A percentile compares a stretch with the other conserved stretches of the same genome.
Evolutionary conservation across 805 yeast species (phyloP).

Genomic region (Kluyveromyces dobzhanskii): DNA sequence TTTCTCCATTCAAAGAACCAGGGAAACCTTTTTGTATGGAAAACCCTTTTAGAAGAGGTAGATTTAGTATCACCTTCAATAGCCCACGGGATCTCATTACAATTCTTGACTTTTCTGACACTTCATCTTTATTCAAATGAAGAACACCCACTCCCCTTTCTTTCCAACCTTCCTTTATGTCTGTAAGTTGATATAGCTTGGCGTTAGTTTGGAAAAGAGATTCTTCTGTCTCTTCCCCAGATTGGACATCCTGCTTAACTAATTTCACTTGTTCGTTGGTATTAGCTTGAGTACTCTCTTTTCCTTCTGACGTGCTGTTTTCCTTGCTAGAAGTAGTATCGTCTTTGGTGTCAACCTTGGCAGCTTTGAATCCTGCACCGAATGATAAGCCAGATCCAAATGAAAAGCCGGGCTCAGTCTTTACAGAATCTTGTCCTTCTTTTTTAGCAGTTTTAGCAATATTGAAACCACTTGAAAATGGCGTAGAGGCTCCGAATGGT

Average conservation of each 20-base stretch:
- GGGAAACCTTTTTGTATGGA: conserved; percentile 73
- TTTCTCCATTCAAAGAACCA: conserved; percentile 75
- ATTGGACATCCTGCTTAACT: conserved; percentile 49
- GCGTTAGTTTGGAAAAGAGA: conserved; percentile 63
- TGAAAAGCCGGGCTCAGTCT: conserved; percentile 21
- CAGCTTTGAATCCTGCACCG: conserved; percentile 29
- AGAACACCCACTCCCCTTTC: conserved; percentile 87
- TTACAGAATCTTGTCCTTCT: conserved; percentile 2
- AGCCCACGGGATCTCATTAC: conserved; percentile 90
- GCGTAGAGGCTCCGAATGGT: conserved; percentile 36
- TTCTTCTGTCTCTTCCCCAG: conserved; percentile 88
- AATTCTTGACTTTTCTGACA: conserved; percentile 46
- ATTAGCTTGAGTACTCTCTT: conserved; percentile 8
- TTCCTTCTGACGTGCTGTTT: conserved; percentile 5
- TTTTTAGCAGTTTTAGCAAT: conserved; percentile 7
- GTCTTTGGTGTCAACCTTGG: not conserved
- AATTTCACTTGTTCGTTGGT: conserved; percentile 44
- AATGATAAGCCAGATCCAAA: conserved; percentile 41
- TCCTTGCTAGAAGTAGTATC: conserved; percentile 12
- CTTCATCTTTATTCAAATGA: conserved; percentile 55
- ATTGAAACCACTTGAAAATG: conserved; percentile 29
- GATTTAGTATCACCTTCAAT: conserved; percentile 71
- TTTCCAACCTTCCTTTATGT: conserved; percentile 78
- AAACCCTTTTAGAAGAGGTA: conserved; percentile 54
- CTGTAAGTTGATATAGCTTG: conserved; percentile 67